Percentiles rank a stretch among this genome's conserved stretches.
Conservation (phyloP, 169 alveolate genomes). For the Babesia bigemina region DNA sequence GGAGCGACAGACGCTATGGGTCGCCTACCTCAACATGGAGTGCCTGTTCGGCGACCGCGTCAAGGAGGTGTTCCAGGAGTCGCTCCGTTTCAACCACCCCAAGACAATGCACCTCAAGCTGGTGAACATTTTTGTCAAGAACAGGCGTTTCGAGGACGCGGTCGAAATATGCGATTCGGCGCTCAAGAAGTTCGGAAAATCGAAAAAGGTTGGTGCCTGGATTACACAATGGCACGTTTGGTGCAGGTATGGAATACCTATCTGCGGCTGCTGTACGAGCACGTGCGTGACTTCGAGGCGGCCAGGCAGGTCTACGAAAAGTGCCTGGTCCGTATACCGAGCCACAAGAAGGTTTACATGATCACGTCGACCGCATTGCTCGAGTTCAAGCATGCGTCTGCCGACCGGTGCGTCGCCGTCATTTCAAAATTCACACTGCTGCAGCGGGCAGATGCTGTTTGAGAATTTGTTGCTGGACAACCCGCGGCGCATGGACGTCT, state of each 20-base stretch:
- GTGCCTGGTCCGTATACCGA: slow-evolving; percentile 65
- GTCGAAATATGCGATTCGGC: slow-evolving; percentile 71
- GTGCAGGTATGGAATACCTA: slow-evolving; percentile 64
- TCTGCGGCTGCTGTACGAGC: slow-evolving; percentile 48
- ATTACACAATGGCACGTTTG: background rate
- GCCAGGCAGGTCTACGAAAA: slow-evolving; percentile 63
- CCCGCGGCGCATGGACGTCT: slow-evolving; percentile 82
- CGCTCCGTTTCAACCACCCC: slow-evolving; percentile 73
- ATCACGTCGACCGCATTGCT: slow-evolving; percentile 79
- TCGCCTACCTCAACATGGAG: slow-evolving; percentile 84
- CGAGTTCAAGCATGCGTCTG: slow-evolving; percentile 78
- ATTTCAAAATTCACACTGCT: background rate
- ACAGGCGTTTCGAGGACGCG: slow-evolving; percentile 66
- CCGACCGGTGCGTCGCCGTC: slow-evolving; percentile 64
- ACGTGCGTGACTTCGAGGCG: slow-evolving; percentile 51
- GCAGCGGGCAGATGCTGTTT: slow-evolving; percentile 80
- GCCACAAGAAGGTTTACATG: slow-evolving; percentile 70
- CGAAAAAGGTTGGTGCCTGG: slow-evolving; percentile 69
- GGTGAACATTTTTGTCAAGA: slow-evolving; percentile 61
- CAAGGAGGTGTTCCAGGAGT: slow-evolving; percentile 70
- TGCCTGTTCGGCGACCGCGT: slow-evolving; percentile 78
- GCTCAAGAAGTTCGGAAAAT: slow-evolving; percentile 70
- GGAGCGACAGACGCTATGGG: slow-evolving; percentile 80
- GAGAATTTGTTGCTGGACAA: slow-evolving; percentile 83
- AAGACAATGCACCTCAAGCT: slow-evolving; percentile 71